Evolutionary conservation across 371 early-diverging fungal genomes (phyloP).

Genomic region (Mortierella sp.): DNA sequence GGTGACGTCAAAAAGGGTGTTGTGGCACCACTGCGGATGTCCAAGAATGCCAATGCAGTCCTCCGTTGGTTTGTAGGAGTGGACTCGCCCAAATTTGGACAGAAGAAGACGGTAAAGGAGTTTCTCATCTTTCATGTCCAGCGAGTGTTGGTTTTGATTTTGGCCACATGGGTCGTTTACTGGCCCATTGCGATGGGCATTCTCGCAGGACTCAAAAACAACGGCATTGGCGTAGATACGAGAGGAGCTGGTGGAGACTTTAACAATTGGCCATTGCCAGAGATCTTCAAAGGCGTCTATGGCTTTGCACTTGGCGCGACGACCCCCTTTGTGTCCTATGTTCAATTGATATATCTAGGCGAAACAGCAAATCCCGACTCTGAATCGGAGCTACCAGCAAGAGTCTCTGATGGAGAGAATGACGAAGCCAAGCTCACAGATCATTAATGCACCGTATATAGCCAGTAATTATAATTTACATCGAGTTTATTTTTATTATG

Average conservation of each 20-base stretch:
- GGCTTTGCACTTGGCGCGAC: conserved; percentile 30
- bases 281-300: conserved; percentile 46
- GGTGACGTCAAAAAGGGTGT: conserved; percentile 47
- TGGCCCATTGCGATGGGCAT: conserved; percentile 52
- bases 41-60: conserved; percentile 20
- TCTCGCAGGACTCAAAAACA: conserved; percentile 31
- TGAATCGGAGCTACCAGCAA: background rate
- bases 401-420: background rate
- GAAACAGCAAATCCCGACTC: conserved; percentile 12
- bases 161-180: conserved; percentile 32
- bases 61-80: conserved; percentile 51
- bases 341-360: conserved; percentile 39
- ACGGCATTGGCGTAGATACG: conserved; percentile 30
- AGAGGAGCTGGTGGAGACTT: conserved; percentile 35
- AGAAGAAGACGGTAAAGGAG: conserved; percentile 6
- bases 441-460: background rate
- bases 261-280: conserved; percentile 46
- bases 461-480: no score
- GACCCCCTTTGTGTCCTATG: conserved; percentile 40
- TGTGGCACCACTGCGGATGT: conserved; percentile 45
- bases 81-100: conserved; percentile 3
- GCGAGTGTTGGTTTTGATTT: conserved; percentile 15
- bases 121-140: conserved; percentile 24
- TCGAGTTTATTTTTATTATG: no score
- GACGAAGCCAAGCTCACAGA: background rate